Percentiles rank a stretch among this genome's conserved stretches.
These are phyloP conservation scores for Paraurostyla sp. DNA, from an alignment of 73 alveolate species.

Conservation along the genomic window DNA sequence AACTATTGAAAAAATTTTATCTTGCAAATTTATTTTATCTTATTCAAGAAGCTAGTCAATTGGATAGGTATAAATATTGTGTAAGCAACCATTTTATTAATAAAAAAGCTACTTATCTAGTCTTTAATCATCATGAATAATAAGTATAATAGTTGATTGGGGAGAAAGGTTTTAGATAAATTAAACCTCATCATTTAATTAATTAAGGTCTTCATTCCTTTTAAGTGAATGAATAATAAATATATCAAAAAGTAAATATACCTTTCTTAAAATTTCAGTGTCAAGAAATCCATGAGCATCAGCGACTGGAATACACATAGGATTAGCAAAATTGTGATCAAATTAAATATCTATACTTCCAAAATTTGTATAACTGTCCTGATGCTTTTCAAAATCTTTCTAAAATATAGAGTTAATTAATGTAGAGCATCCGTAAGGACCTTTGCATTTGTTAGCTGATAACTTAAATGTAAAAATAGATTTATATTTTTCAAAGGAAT, in stretches of 20 bases:
- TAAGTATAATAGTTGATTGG: neutral
- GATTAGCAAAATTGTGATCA: conserved; percentile 33
- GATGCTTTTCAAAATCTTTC: neutral
- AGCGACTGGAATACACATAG: conserved; percentile 28
- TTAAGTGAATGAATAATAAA: neutral
- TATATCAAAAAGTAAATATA: neutral
- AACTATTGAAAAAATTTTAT: neutral
- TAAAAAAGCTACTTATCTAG: neutral
- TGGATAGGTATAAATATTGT: neutral
- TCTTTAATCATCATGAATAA: neutral
- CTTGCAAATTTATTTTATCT: neutral
- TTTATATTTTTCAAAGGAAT: conserved; percentile 11
- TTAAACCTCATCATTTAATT: neutral
- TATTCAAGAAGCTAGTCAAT: neutral
- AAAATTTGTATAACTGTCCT: neutral
- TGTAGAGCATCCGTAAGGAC: conserved; percentile 35
- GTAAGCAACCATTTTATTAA: neutral
- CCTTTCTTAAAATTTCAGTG: neutral
- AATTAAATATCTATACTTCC: conserved; percentile 42
- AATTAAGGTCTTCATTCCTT: neutral
- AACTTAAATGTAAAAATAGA: neutral
- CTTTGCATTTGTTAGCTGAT: neutral
- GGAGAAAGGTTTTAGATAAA: neutral
- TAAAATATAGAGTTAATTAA: conserved; percentile 9
- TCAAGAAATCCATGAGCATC: conserved; percentile 42